These are phyloP conservation scores for Aspergillus biplanus DNA, from an alignment of 495 filamentous ascomycete species.

Conservation along the genomic window DNA sequence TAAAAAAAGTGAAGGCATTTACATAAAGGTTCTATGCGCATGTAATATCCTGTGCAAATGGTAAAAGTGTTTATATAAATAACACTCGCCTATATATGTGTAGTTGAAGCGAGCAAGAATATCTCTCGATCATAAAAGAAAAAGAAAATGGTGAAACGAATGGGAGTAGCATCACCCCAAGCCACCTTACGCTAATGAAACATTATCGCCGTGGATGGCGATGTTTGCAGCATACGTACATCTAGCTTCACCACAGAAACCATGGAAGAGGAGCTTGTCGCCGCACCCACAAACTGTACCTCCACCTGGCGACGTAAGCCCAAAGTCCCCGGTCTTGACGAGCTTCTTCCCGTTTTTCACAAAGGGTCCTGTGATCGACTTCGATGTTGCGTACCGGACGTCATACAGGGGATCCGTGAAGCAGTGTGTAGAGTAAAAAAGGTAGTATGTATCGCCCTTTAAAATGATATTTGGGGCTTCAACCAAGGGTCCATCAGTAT, in stretches of 20 bases:
- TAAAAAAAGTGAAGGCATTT: too few relatives aligned
- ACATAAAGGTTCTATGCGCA: too few relatives aligned
- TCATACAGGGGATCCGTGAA: constrained; percentile 57
- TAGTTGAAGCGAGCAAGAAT: neutral
- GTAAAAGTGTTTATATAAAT: too few relatives aligned
- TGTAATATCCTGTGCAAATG: too few relatives aligned
- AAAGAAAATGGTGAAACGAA: neutral
- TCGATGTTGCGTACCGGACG: constrained; percentile 56
- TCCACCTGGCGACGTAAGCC: constrained; percentile 56
- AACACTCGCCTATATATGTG: neutral
- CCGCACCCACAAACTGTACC: constrained; percentile 49
- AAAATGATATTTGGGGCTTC: constrained; percentile 62
- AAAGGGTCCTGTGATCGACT: constrained; percentile 53
- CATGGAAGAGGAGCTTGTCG: constrained; percentile 56
- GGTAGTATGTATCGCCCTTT: constrained; percentile 51
- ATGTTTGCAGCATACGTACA: constrained; percentile 46
- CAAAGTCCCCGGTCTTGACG: constrained; percentile 43
- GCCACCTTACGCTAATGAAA: constrained; percentile 26
- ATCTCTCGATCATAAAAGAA: neutral
- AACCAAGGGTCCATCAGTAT: constrained; percentile 60
- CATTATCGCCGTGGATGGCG: constrained; percentile 30
- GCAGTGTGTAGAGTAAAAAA: constrained; percentile 67
- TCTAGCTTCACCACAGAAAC: constrained; percentile 43
- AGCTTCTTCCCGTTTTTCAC: constrained; percentile 40
- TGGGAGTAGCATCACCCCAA: neutral